Conservation (phyloP, 257 asterid genomes). For the Voacanga thouarsii region DNA sequence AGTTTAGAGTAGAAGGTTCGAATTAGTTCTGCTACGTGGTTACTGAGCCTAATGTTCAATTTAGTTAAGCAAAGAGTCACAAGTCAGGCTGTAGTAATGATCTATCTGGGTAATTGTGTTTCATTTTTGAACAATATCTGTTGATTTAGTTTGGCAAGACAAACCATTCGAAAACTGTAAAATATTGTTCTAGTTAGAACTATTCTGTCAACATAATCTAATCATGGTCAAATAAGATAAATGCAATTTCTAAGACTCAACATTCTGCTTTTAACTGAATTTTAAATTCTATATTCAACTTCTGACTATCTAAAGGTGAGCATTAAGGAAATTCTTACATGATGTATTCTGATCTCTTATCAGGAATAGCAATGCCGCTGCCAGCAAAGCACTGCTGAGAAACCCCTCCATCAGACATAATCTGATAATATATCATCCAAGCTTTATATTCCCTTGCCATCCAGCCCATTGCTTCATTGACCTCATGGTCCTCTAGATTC, state of each 20-base stretch:
- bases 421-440: constrained; percentile 77
- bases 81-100: neutral
- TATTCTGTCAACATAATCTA: neutral
- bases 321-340: constrained; percentile 34
- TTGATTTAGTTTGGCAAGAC: neutral
- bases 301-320: neutral
- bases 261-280: neutral
- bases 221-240: neutral
- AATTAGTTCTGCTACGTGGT: neutral
- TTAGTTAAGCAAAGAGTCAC: neutral
- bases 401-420: constrained; percentile 49
- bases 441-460: constrained; percentile 70
- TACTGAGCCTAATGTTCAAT: neutral
- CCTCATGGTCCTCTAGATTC: constrained; percentile 31
- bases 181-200: neutral
- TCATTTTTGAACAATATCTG: neutral
- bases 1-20: neutral
- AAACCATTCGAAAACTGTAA: neutral
- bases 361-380: constrained; percentile 12
- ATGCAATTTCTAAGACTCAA: neutral
- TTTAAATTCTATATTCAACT: neutral
- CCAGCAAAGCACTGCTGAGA: constrained; percentile 15
- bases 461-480: constrained; percentile 46
- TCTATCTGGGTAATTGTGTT: neutral
- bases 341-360: constrained; percentile 20